phyloP scores from a whole-genome alignment of 176 grass and related monocot species.

The Aegilops sharonensis region DNA sequence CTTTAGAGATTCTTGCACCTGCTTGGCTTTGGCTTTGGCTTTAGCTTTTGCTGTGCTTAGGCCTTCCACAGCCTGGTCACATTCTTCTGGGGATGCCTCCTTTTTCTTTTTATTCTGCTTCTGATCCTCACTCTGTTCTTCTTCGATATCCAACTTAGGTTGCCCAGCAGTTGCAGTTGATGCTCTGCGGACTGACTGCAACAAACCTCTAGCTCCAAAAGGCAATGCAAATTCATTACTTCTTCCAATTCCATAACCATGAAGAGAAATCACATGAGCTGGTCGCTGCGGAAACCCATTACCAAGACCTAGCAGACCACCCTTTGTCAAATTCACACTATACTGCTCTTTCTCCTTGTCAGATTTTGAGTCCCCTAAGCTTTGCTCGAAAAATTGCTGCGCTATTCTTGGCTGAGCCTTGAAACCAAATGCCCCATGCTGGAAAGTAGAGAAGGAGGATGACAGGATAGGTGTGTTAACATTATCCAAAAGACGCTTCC shows the following conservation, averaged over 20 bases:
- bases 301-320: conserved; percentile 24
- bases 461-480: conserved; percentile 34
- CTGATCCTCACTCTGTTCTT: conserved; percentile 66
- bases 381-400: conserved; percentile 37
- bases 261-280: conserved; percentile 31
- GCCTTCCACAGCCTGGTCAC: conserved; percentile 94
- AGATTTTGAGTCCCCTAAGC: conserved; percentile 27
- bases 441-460: conserved; percentile 47
- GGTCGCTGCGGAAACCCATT: conserved; percentile 39
- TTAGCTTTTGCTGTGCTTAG: conserved; percentile 90
- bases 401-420: conserved; percentile 34
- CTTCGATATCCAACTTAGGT: conserved; percentile 42
- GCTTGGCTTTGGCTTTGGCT: conserved; percentile 90
- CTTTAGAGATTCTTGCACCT: conserved; percentile 69
- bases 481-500: conserved; percentile 57
- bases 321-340: conserved; percentile 37
- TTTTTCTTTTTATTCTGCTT: conserved; percentile 71
- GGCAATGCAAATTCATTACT: conserved; percentile 55
- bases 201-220: conserved; percentile 58
- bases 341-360: conserved; percentile 39
- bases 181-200: conserved; percentile 48
- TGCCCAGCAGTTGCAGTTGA: conserved; percentile 58
- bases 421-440: conserved; percentile 43
- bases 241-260: conserved; percentile 37
- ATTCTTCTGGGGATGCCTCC: conserved; percentile 90